phyloP scores from a whole-genome alignment of 179 eudicot genomes.

The Sideroxylon spinosum region DNA sequence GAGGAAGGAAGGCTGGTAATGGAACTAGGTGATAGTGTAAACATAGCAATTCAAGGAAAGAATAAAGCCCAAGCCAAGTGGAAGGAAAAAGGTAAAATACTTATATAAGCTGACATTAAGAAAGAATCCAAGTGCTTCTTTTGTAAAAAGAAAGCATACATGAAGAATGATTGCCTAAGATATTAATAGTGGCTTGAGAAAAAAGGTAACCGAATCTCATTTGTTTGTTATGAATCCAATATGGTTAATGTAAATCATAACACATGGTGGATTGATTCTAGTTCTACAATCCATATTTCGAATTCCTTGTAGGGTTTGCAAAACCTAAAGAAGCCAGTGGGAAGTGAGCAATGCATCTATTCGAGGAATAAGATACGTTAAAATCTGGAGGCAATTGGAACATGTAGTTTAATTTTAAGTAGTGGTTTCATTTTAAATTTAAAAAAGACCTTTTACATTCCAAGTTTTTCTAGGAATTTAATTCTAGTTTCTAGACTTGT shows the following conservation, averaged over 20 bases:
- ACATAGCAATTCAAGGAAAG: too few relatives aligned
- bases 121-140: constrained; percentile 18
- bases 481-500: constrained; percentile 21
- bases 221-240: too few relatives aligned
- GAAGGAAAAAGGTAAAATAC: constrained; percentile 3
- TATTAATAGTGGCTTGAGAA: too few relatives aligned
- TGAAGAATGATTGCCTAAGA: background rate
- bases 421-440: constrained; percentile 17
- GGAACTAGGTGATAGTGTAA: constrained; percentile 15
- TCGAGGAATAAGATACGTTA: constrained; percentile 18
- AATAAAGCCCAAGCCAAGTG: background rate
- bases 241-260: too few relatives aligned
- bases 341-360: constrained; percentile 18
- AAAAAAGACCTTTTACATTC: constrained; percentile 13
- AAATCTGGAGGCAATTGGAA: constrained; percentile 22
- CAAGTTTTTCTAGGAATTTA: constrained; percentile 2
- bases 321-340: constrained; percentile 15
- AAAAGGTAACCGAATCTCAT: too few relatives aligned
- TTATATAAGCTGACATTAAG: background rate
- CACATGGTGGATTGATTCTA: too few relatives aligned
- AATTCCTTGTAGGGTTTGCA: constrained; percentile 19
- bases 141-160: constrained; percentile 14
- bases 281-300: constrained; percentile 3
- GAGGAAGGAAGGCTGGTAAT: constrained; percentile 5
- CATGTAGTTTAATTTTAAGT: constrained; percentile 17